phyloP scores from a whole-genome alignment of 768 basidiomycete genomes.

The Pisolithus microcarpus region DNA sequence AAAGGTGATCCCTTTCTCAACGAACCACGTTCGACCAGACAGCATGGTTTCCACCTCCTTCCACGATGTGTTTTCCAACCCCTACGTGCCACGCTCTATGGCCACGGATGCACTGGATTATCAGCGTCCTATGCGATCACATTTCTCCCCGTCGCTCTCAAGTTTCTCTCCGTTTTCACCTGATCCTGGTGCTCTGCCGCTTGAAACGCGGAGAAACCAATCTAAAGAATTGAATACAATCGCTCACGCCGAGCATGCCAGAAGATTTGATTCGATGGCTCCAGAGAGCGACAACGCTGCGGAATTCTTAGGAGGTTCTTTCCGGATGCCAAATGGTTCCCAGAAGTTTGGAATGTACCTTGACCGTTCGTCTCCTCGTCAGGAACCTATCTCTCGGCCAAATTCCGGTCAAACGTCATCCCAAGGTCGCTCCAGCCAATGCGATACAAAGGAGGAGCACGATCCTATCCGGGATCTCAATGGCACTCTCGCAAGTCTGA shows the following conservation, averaged over 20 bases:
- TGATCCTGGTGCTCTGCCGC: constrained; percentile 50
- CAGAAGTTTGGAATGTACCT: constrained; percentile 41
- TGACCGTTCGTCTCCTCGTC: constrained; percentile 38
- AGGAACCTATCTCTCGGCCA: constrained; percentile 49
- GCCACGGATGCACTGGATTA: constrained; percentile 12
- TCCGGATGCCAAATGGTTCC: constrained; percentile 38
- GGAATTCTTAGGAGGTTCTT: constrained; percentile 26
- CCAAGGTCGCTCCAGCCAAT: constrained; percentile 17
- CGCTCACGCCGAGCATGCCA: constrained; percentile 44
- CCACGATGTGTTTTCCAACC: constrained; percentile 17
- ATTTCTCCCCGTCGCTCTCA: constrained; percentile 40
- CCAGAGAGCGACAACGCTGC: constrained; percentile 35
- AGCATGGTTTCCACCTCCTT: constrained; percentile 6
- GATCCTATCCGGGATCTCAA: constrained; percentile 65
- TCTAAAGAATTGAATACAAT: constrained; percentile 34
- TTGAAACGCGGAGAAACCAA: constrained; percentile 29
- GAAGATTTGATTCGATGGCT: constrained; percentile 36
- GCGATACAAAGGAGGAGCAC: constrained; percentile 31
- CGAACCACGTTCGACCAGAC: constrained; percentile 16
- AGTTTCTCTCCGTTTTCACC: constrained; percentile 57
- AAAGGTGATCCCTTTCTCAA: constrained; percentile 15
- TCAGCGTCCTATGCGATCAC: constrained; percentile 15
- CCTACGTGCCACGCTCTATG: constrained; percentile 11
- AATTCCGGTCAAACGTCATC: constrained; percentile 39
- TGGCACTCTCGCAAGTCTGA: constrained; percentile 68